These are phyloP conservation scores for Penicillium aurantiogriseum DNA, from an alignment of 2,329 filamentous ascomycete genomes.

Conservation along the genomic window DNA sequence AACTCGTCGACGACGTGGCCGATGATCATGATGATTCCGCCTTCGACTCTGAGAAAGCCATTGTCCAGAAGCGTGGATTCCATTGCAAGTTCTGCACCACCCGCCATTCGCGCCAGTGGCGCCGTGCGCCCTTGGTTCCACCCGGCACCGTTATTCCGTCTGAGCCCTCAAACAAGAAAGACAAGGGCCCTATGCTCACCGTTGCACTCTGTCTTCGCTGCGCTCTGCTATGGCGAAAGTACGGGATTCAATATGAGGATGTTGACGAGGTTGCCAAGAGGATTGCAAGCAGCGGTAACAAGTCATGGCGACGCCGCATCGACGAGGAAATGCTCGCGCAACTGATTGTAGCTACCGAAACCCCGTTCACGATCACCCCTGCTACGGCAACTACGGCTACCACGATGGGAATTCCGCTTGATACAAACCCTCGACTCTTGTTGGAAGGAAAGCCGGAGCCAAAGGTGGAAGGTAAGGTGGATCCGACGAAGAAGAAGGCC, in stretches of 20 bases:
- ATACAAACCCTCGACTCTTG: slow-evolving; percentile 32
- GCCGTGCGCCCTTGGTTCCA: slow-evolving; percentile 76
- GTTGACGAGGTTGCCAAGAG: slow-evolving; percentile 89
- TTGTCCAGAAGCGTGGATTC: slow-evolving; percentile 75
- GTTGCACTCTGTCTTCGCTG: slow-evolving; percentile 87
- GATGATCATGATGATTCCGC: slow-evolving; percentile 93
- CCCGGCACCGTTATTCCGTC: slow-evolving; percentile 67
- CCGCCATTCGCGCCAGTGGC: slow-evolving; percentile 81
- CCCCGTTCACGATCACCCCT: slow-evolving; percentile 44
- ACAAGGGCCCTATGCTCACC: slow-evolving; percentile 72
- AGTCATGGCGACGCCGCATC: slow-evolving; percentile 81
- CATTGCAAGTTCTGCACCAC: slow-evolving; percentile 90
- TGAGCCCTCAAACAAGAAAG: slow-evolving; percentile 64
- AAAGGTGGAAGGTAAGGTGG: slow-evolving; percentile 30
- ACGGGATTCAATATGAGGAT: slow-evolving; percentile 94
- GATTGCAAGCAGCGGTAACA: slow-evolving; percentile 72
- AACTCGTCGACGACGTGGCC: slow-evolving; percentile 86
- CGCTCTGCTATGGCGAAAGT: slow-evolving; percentile 90
- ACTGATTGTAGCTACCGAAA: slow-evolving; percentile 47
- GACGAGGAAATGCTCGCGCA: slow-evolving; percentile 74
- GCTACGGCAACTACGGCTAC: slow-evolving; percentile 46
- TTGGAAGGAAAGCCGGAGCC: slow-evolving; percentile 41
- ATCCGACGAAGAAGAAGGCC: slow-evolving; percentile 61
- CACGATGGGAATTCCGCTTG: slow-evolving; percentile 43
- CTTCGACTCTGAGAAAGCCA: slow-evolving; percentile 85